Evolutionary conservation across 306 rosid species (phyloP).

Genomic region (Castanospermum australe): DNA sequence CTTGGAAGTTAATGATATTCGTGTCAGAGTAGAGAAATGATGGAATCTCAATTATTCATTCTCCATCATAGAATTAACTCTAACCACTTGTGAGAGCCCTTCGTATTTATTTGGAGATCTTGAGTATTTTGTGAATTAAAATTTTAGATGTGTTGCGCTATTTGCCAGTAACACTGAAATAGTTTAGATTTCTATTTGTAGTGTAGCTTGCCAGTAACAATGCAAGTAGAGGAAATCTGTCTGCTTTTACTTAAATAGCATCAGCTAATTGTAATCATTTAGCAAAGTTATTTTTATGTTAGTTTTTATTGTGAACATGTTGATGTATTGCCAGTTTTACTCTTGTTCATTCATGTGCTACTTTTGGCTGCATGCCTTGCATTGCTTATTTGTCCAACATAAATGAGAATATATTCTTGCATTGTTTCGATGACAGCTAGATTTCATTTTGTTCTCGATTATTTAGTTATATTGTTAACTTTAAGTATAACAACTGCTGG

Average conservation of each 20-base stretch:
- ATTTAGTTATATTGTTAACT: constrained; percentile 1
- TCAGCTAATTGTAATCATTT: neutral
- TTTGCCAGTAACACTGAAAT: neutral
- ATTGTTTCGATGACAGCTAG: constrained; percentile 33
- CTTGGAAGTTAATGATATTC: constrained; percentile 16
- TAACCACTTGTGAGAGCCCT: neutral
- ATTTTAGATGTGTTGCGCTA: constrained; percentile 5
- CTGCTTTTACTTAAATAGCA: neutral
- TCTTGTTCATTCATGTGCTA: neutral
- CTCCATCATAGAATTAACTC: neutral
- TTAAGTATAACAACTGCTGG: neutral
- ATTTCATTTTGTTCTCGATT: neutral
- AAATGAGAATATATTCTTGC: constrained; percentile 41
- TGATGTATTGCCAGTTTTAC: neutral
- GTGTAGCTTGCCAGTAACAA: neutral
- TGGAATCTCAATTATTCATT: constrained; percentile 28
- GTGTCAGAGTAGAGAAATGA: constrained; percentile 19
- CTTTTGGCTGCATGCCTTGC: constrained; percentile 40
- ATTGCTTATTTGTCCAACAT: constrained; percentile 19
- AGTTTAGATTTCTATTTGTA: neutral
- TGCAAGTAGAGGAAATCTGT: neutral
- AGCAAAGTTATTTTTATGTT: neutral
- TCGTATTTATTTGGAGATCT: neutral
- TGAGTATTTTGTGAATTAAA: neutral
- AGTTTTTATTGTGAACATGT: constrained; percentile 1